Evolutionary conservation across 441 rosid genomes (phyloP).

Genomic region (Cnidoscolus chayamansa): DNA sequence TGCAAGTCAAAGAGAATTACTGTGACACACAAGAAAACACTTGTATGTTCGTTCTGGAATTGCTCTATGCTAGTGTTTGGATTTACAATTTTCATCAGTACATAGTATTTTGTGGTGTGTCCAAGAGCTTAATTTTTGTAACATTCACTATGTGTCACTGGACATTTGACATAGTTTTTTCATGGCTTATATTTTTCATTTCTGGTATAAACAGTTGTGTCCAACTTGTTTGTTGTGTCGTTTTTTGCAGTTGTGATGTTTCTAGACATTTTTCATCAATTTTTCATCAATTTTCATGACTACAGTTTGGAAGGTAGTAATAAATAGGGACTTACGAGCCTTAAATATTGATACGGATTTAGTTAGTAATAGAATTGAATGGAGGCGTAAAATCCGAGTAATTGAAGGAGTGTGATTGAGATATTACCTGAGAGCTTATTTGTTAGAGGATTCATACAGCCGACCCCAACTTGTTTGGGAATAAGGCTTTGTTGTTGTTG

Average conservation of each 20-base stretch:
- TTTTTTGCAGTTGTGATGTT: neutral
- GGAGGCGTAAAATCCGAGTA: too few species aligned
- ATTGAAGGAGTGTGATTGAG: too few species aligned
- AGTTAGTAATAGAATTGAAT: too few species aligned
- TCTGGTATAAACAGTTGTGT: neutral
- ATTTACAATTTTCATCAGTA: slow-evolving; percentile 12
- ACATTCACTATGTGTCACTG: neutral
- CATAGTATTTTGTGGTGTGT: neutral
- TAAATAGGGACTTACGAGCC: too few species aligned
- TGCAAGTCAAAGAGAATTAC: slow-evolving; percentile 97
- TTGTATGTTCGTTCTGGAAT: slow-evolving; percentile 49
- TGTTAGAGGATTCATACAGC: too few species aligned
- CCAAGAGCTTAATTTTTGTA: neutral
- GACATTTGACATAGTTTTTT: neutral
- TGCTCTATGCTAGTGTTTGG: slow-evolving; percentile 15
- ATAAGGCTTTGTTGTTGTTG: too few species aligned
- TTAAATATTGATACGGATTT: too few species aligned
- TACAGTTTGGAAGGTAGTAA: too few species aligned
- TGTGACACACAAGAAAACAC: slow-evolving; percentile 93
- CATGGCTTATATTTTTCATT: neutral
- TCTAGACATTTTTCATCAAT: too few species aligned
- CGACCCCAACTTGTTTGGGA: too few species aligned
- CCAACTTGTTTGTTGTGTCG: neutral
- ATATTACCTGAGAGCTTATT: too few species aligned
- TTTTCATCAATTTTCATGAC: too few species aligned